phyloP scores from a whole-genome alignment of 768 basidiomycete genomes.

The Serendipita sp. region DNA sequence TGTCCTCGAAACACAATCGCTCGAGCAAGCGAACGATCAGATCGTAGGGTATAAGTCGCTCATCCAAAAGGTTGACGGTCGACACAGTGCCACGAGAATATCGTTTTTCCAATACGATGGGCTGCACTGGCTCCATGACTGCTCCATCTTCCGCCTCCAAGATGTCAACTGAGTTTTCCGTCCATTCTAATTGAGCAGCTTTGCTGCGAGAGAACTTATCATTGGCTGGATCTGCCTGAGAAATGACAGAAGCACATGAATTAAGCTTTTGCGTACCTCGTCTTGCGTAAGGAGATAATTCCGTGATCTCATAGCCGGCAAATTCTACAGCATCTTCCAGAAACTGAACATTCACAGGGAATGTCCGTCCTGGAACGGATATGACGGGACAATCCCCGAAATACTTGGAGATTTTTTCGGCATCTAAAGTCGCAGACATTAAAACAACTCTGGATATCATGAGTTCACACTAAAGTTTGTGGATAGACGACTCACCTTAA shows the following conservation, averaged over 20 bases:
- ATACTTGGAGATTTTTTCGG: conserved; percentile 73
- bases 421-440: conserved; percentile 94
- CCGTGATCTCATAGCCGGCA: conserved; percentile 61
- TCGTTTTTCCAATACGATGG: conserved; percentile 51
- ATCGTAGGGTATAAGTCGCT: conserved; percentile 80
- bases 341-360: conserved; percentile 73
- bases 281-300: conserved; percentile 66
- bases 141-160: conserved; percentile 40
- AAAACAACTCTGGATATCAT: conserved; percentile 51
- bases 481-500: conserved; percentile 44
- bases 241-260: conserved; percentile 5
- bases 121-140: conserved; percentile 21
- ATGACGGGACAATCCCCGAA: conserved; percentile 74
- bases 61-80: conserved; percentile 75
- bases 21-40: conserved; percentile 75
- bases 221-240: conserved; percentile 28
- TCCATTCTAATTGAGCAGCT: conserved; percentile 59
- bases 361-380: conserved; percentile 85
- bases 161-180: conserved; percentile 49
- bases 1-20: conserved; percentile 58
- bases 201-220: conserved; percentile 44
- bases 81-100: conserved; percentile 60
- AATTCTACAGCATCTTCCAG: conserved; percentile 84
- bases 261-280: conserved; percentile 30
- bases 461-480: neutral